Conservation (phyloP, 2,329 filamentous ascomycete species). For the Colletotrichum aenigma region DNA sequence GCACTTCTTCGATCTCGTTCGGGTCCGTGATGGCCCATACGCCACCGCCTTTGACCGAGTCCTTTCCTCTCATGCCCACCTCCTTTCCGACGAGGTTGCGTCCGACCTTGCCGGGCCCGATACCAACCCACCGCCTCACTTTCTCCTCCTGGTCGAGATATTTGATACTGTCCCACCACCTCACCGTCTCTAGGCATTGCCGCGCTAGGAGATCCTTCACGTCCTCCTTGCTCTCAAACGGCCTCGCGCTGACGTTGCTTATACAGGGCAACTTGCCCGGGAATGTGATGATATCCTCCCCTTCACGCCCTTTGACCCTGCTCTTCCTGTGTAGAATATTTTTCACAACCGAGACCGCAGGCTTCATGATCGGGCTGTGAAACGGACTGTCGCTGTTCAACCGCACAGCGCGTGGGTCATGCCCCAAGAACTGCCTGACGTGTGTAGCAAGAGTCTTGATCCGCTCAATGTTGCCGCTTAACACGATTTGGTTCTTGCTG, state of each 20-base stretch:
- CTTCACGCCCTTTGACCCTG: conserved; percentile 54
- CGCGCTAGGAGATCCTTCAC: conserved; percentile 80
- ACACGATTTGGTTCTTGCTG: conserved; percentile 93
- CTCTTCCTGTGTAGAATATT: conserved; percentile 66
- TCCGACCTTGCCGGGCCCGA: conserved; percentile 92
- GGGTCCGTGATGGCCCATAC: conserved; percentile 92
- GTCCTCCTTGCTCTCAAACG: conserved; percentile 75
- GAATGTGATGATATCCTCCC: conserved; percentile 73
- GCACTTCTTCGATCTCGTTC: conserved; percentile 72
- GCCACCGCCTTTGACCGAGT: conserved; percentile 83
- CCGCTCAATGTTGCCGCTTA: conserved; percentile 83
- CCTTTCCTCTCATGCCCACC: conserved; percentile 82
- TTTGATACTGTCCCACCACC: conserved; percentile 92
- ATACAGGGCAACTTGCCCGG: conserved; percentile 79
- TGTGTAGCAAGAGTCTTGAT: conserved; percentile 85
- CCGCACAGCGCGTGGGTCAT: conserved; percentile 86
- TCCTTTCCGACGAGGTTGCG: conserved; percentile 94
- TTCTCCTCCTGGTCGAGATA: conserved; percentile 85
- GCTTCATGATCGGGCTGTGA: conserved; percentile 90
- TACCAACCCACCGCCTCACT: conserved; percentile 85
- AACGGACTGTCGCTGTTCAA: conserved; percentile 90
- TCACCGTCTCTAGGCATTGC: conserved; percentile 88
- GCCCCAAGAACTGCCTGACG: conserved; percentile 85
- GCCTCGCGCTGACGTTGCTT: conserved; percentile 83
- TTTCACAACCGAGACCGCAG: conserved; percentile 77